These are phyloP conservation scores for Coemansia sp. DNA, from an alignment of 192 early-diverging fungal genomes.

Conservation along the genomic window DNA sequence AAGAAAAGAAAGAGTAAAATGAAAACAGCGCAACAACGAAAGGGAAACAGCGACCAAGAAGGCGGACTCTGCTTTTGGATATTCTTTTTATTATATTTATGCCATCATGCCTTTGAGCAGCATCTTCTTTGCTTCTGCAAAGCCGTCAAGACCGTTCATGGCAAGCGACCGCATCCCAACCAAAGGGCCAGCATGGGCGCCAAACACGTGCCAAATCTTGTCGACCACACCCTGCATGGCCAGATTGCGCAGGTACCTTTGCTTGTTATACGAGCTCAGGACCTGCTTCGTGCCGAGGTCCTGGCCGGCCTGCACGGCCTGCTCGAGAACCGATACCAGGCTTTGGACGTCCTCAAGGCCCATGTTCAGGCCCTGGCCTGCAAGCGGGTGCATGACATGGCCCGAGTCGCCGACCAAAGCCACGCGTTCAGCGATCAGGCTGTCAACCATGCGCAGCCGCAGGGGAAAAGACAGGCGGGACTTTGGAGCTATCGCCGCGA, in stretches of 20 bases:
- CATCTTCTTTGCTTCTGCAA: constrained; percentile 63
- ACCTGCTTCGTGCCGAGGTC: constrained; percentile 80
- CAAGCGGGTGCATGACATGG: constrained; percentile 93
- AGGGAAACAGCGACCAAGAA: neutral
- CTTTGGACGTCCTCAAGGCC: constrained; percentile 84
- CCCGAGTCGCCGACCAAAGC: constrained; percentile 96
- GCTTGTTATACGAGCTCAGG: constrained; percentile 76
- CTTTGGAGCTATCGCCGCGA: constrained; percentile 64
- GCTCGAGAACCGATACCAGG: constrained; percentile 64
- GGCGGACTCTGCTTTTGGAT: neutral
- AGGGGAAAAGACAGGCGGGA: constrained; percentile 84
- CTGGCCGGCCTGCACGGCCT: constrained; percentile 69
- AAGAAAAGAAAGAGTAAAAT: neutral
- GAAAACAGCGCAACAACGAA: neutral
- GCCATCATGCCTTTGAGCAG: constrained; percentile 30
- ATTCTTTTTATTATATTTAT: neutral
- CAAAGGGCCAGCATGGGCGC: constrained; percentile 62
- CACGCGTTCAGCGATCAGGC: constrained; percentile 74
- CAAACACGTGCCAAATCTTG: constrained; percentile 78
- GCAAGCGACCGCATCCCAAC: constrained; percentile 74
- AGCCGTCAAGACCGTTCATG: constrained; percentile 67
- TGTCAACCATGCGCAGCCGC: constrained; percentile 75
- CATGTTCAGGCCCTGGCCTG: constrained; percentile 95
- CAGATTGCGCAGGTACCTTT: constrained; percentile 80
- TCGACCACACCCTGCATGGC: constrained; percentile 86